Percentiles rank a stretch among this genome's conserved stretches.
phyloP scores from a whole-genome alignment of 2,329 filamentous ascomycete genomes.

The Rhytidhysteron rufulum region DNA sequence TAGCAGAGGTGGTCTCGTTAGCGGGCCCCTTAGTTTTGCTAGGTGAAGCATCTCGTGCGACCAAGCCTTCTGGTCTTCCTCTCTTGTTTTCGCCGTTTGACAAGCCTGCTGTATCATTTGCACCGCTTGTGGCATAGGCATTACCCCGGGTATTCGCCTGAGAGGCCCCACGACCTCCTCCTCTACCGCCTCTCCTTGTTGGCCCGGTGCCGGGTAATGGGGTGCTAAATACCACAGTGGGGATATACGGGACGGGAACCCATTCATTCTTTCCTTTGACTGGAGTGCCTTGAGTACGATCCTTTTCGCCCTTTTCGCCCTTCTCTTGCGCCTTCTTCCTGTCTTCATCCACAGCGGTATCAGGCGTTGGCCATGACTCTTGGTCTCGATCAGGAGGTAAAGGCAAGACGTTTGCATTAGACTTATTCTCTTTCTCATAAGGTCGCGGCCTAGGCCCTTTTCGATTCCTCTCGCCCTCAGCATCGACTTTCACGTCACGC shows the following conservation, averaged over 20 bases:
- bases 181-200: slow-evolving; percentile 37
- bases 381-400: slow-evolving; percentile 72
- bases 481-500: slow-evolving; percentile 23
- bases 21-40: slow-evolving; percentile 31
- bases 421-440: slow-evolving; percentile 26
- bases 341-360: slow-evolving; percentile 70
- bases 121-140: slow-evolving; percentile 37
- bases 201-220: slow-evolving; percentile 57
- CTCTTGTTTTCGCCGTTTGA: slow-evolving; percentile 33
- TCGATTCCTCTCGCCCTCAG: slow-evolving; percentile 20
- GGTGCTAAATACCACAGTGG: slow-evolving; percentile 82
- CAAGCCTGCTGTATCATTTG: slow-evolving; percentile 28
- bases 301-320: slow-evolving; percentile 61
- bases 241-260: slow-evolving; percentile 78
- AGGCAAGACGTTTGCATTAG: slow-evolving; percentile 25
- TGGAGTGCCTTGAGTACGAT: slow-evolving; percentile 52
- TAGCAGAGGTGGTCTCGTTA: slow-evolving; percentile 20
- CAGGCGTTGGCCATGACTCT: slow-evolving; percentile 84
- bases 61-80: slow-evolving; percentile 22
- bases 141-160: slow-evolving; percentile 52
- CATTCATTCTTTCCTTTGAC: slow-evolving; percentile 71
- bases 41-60: slow-evolving; percentile 25
- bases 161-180: slow-evolving; percentile 53
- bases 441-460: slow-evolving; percentile 24
- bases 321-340: slow-evolving; percentile 70